phyloP scores from a whole-genome alignment of 768 basidiomycete species.

The Trametes meyenii region DNA sequence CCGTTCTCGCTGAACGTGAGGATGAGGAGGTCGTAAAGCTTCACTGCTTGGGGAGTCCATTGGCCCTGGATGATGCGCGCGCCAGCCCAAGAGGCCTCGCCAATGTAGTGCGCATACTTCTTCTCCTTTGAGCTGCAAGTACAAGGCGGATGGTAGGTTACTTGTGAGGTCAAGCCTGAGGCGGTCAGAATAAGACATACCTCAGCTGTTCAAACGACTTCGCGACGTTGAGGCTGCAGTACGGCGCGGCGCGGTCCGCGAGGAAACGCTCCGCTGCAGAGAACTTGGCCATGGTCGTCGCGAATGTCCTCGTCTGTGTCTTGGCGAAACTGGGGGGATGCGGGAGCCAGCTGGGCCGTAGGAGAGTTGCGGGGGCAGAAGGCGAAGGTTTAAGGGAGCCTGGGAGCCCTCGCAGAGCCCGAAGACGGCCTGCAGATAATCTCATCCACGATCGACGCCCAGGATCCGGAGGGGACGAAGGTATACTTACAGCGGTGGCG shows the following conservation, averaged over 20 bases:
- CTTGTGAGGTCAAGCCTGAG: slow-evolving; percentile 1
- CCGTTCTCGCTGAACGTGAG: slow-evolving; percentile 65
- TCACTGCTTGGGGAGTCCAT: slow-evolving; percentile 73
- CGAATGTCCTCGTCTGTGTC: slow-evolving; percentile 9
- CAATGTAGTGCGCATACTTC: slow-evolving; percentile 75
- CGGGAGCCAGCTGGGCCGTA: background rate
- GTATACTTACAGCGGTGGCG: background rate
- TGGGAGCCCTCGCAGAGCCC: slow-evolving; percentile 6
- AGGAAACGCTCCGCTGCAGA: slow-evolving; percentile 61
- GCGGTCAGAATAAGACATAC: slow-evolving; percentile 35
- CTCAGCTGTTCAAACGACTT: slow-evolving; percentile 72
- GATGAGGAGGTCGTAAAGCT: slow-evolving; percentile 73
- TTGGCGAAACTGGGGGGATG: background rate
- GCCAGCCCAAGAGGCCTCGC: slow-evolving; percentile 80
- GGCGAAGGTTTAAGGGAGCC: background rate
- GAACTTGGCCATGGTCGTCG: slow-evolving; percentile 37
- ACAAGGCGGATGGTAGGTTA: background rate
- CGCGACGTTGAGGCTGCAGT: slow-evolving; percentile 70
- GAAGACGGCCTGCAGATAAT: slow-evolving; percentile 14
- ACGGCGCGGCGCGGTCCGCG: slow-evolving; percentile 75
- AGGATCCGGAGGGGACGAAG: slow-evolving; percentile 3
- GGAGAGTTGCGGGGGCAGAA: background rate
- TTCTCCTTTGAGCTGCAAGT: slow-evolving; percentile 66
- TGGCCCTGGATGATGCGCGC: slow-evolving; percentile 83
- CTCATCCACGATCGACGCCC: slow-evolving; percentile 15